These are phyloP conservation scores for Cucurbita maxima DNA, from an alignment of 306 rosid species.

Conservation along the genomic window DNA sequence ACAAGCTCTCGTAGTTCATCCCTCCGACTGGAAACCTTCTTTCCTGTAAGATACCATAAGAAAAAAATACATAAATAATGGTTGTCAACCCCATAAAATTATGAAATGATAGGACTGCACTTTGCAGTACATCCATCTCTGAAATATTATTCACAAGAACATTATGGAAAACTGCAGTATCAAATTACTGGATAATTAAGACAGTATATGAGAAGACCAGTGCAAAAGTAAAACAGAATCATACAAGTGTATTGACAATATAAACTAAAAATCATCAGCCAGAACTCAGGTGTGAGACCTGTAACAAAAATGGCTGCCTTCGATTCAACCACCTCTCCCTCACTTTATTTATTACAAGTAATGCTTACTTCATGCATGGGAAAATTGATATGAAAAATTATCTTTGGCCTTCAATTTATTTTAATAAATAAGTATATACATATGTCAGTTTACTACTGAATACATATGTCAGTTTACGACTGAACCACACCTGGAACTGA, in stretches of 20 bases:
- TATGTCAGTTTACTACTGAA: no score
- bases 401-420: no score
- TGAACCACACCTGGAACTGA: not conserved
- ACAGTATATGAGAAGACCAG: not conserved
- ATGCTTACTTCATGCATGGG: not conserved
- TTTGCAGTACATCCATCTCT: not conserved
- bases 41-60: slow-evolving; percentile 45
- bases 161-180: not conserved
- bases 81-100: not conserved
- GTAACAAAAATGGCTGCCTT: not conserved
- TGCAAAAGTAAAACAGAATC: not conserved
- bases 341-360: not conserved
- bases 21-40: slow-evolving; percentile 42
- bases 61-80: not conserved
- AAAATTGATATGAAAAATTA: not conserved
- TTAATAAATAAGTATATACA: no score
- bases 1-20: slow-evolving; percentile 71
- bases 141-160: not conserved
- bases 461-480: no score
- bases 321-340: not conserved
- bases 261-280: not conserved
- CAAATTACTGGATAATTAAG: not conserved
- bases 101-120: not conserved
- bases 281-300: not conserved
- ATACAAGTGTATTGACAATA: not conserved